These are phyloP conservation scores for Moesziomyces globuligerus DNA, from an alignment of 1,284 basidiomycete genomes.

Conservation along the genomic window DNA sequence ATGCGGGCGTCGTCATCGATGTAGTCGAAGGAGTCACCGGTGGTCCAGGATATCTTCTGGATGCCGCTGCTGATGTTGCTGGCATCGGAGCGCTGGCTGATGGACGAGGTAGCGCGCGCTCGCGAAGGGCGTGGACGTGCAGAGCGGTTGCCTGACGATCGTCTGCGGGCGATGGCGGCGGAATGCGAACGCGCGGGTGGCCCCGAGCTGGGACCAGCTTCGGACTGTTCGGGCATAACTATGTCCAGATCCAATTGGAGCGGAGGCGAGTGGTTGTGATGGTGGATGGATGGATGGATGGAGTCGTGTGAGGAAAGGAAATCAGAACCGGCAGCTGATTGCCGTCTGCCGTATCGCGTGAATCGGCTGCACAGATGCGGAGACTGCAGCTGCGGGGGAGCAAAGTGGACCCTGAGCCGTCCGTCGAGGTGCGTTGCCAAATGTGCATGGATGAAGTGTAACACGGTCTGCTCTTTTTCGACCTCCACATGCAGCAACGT, in stretches of 20 bases:
- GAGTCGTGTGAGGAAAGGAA: not conserved
- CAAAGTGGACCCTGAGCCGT: not conserved
- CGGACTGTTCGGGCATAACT: conserved; percentile 29
- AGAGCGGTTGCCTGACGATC: conserved; percentile 28
- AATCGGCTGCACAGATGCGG: conserved; percentile 4
- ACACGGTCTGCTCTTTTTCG: not conserved
- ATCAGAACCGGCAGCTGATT: not conserved
- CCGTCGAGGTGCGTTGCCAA: too few relatives aligned
- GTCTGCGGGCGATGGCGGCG: conserved; percentile 13
- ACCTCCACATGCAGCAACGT: not conserved
- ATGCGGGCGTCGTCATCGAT: conserved; percentile 32
- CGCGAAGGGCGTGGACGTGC: conserved; percentile 14
- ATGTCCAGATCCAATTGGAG: too few relatives aligned
- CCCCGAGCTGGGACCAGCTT: conserved; percentile 24
- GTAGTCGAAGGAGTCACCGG: conserved; percentile 44
- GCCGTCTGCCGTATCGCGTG: not conserved
- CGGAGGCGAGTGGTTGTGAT: not conserved
- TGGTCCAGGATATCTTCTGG: conserved; percentile 31
- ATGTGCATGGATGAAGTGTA: too few relatives aligned
- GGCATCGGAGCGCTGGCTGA: conserved; percentile 41
- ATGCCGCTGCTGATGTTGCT: conserved; percentile 38
- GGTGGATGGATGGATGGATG: conserved; percentile 5
- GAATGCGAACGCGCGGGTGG: conserved; percentile 6
- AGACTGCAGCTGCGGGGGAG: conserved; percentile 10
- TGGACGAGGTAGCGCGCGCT: conserved; percentile 27